phyloP scores from a whole-genome alignment of 164 flowering plant genomes.

The Macadamia integrifolia region DNA sequence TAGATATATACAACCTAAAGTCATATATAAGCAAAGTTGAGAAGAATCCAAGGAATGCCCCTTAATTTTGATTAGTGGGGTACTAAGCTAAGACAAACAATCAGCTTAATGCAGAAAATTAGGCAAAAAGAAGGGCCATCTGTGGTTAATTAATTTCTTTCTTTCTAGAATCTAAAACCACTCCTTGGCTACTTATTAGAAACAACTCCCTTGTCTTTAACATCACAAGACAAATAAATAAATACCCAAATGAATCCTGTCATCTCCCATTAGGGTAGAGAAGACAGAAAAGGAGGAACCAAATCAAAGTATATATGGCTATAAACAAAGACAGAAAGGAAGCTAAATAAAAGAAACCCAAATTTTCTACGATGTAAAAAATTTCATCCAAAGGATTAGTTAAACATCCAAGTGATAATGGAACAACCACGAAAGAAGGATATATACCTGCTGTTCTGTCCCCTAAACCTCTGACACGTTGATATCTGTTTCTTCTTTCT shows the following conservation, averaged over 20 bases:
- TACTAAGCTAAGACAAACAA: background rate
- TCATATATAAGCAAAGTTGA: too few relatives aligned
- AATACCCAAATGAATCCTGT: background rate
- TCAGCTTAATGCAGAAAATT: background rate
- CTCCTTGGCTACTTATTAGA: background rate
- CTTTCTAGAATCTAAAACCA: background rate
- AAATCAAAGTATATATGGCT: background rate
- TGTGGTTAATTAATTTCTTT: background rate
- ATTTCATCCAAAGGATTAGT: background rate
- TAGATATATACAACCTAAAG: too few relatives aligned
- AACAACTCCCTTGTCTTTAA: constrained; percentile 15
- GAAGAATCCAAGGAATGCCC: background rate
- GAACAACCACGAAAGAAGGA: constrained; percentile 29
- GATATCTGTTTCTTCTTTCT: constrained; percentile 14
- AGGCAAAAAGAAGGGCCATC: background rate
- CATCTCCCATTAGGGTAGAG: too few relatives aligned
- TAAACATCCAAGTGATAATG: constrained; percentile 4
- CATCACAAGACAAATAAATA: constrained; percentile 14
- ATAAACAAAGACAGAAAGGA: background rate
- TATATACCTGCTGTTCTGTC: constrained; percentile 34
- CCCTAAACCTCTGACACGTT: constrained; percentile 27
- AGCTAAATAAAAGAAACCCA: background rate
- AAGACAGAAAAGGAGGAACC: background rate
- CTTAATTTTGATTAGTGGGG: background rate
- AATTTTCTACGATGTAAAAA: background rate